These are phyloP conservation scores for Fusarium armeniacum DNA, from an alignment of 2,329 filamentous ascomycete genomes.

Conservation along the genomic window DNA sequence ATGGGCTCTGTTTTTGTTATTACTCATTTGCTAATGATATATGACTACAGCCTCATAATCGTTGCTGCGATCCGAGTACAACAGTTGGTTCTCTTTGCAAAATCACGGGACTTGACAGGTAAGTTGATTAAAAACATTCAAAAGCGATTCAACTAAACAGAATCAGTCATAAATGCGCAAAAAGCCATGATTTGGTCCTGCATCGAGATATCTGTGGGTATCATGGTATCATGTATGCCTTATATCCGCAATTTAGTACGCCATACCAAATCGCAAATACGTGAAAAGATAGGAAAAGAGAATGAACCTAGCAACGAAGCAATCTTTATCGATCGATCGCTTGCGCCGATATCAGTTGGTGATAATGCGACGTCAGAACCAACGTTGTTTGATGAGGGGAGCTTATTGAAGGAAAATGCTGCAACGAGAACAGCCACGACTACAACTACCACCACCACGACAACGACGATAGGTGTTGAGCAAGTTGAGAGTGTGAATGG, in stretches of 20 bases:
- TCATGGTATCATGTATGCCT: slow-evolving; percentile 39
- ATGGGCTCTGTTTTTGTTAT: rapidly evolving
- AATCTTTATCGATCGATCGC: slow-evolving; percentile 31
- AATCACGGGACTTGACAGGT: slow-evolving; percentile 19
- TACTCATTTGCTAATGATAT: neutral
- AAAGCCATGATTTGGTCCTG: slow-evolving; percentile 24
- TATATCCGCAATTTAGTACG: slow-evolving; percentile 22
- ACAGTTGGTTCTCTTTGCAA: slow-evolving; percentile 11
- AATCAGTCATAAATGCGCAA: slow-evolving; percentile 17
- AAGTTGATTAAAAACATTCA: rapidly evolving
- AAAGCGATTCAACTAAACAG: neutral
- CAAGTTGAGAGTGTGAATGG: neutral
- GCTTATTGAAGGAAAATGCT: neutral
- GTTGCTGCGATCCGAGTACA: slow-evolving; percentile 23
- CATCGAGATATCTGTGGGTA: slow-evolving; percentile 23
- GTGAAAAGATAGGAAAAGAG: neutral
- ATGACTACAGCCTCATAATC: slow-evolving; percentile 8
- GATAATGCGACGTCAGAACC: neutral
- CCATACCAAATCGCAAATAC: neutral
- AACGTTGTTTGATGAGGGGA: slow-evolving; percentile 6
- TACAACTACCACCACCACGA: neutral
- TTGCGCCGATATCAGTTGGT: slow-evolving; percentile 5
- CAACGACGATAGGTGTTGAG: neutral
- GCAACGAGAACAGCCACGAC: neutral
- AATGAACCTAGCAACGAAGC: neutral